Base-by-base conservation (phyloP, 1,139 yeast genomes). In the Protomyces arabidopsidicola region DNA sequence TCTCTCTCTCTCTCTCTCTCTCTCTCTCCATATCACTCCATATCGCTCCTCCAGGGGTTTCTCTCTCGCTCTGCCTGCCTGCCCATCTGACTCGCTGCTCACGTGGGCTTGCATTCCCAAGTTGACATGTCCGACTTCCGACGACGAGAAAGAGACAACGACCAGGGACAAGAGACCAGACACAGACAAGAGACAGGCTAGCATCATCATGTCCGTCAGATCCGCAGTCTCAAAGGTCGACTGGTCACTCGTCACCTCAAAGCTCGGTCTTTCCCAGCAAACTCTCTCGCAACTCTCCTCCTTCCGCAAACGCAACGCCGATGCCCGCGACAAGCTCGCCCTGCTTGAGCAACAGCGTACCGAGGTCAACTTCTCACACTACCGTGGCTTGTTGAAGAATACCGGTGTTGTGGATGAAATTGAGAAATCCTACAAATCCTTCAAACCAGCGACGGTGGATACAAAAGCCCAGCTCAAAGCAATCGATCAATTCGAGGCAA, bases 291-390 rank as follows among this genome's bases (percentile, higher is more conserved):
- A 96, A 55, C 82, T 93, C 75, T 84, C 93, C 66, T 84, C 95
- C 53, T 93, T 93, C 87, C 93, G 91, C 82, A 93, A 95, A 88
- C 88, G 99, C 84, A 87, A 90, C 78, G 98, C 93, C 74, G 98
- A 93, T 76, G 98, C 98, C 72, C 87, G 90, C 81, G 87, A 90
- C 80, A 83, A 83, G 74, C 79, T 88, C 72, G 78, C 81, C 71
- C 85, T 85, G 68, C 82, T 91, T 72, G 81, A 84, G 74, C 79
- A 82, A 71, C 93, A 88, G 78, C 78, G 90, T 68, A 82, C 89
- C 67, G 81, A 80, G 53, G 90, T 93, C 68, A 97, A 93, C 78
- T 93, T 91, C 71, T 77, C 81, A 64, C 81, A 85, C 78, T 93
- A 91, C 85, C 87, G 86, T 75, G 79, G 86, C 31, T 81, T 85